These are phyloP conservation scores for Myriosclerotinia curreyana DNA, from an alignment of 2,329 filamentous ascomycete genomes.

Conservation along the genomic window DNA sequence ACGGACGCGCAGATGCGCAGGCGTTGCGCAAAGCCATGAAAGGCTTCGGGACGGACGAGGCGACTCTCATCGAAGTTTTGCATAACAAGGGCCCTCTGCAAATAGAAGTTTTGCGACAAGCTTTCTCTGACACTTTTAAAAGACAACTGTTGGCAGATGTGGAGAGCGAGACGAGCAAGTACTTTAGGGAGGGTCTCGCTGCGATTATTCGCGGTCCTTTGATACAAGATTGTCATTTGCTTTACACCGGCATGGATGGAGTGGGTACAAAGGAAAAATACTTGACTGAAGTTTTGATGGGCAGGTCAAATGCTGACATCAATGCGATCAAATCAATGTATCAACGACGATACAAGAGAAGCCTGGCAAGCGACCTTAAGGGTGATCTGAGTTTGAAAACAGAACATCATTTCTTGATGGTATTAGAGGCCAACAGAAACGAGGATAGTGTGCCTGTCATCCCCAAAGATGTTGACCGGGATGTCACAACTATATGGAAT, in stretches of 20 bases:
- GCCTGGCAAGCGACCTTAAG: slow-evolving; percentile 69
- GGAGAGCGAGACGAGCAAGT: slow-evolving; percentile 70
- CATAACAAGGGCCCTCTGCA: slow-evolving; percentile 74
- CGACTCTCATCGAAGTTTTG: slow-evolving; percentile 66
- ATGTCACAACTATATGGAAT: slow-evolving; percentile 71
- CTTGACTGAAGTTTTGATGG: slow-evolving; percentile 81
- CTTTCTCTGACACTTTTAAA: slow-evolving; percentile 62
- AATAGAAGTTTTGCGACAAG: slow-evolving; percentile 62
- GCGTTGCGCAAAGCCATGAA: slow-evolving; percentile 82
- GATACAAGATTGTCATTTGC: slow-evolving; percentile 66
- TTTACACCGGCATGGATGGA: slow-evolving; percentile 72
- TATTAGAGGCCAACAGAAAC: slow-evolving; percentile 68
- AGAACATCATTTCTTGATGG: slow-evolving; percentile 77
- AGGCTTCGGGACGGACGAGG: slow-evolving; percentile 87
- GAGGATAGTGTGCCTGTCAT: slow-evolving; percentile 76
- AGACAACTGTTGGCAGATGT: slow-evolving; percentile 74
- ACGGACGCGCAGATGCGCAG: slow-evolving; percentile 67
- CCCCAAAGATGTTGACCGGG: slow-evolving; percentile 69
- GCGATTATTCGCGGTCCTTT: slow-evolving; percentile 77
- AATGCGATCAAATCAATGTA: slow-evolving; percentile 81
- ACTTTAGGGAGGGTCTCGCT: slow-evolving; percentile 71
- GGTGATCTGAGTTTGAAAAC: slow-evolving; percentile 84
- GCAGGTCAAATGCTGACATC: slow-evolving; percentile 82
- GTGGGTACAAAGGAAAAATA: slow-evolving; percentile 81
- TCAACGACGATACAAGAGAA: slow-evolving; percentile 60